Percentiles rank a stretch among this genome's conserved stretches.
Conservation (phyloP, 1,284 basidiomycete species). For the Fomitopsis pinicola region DNA sequence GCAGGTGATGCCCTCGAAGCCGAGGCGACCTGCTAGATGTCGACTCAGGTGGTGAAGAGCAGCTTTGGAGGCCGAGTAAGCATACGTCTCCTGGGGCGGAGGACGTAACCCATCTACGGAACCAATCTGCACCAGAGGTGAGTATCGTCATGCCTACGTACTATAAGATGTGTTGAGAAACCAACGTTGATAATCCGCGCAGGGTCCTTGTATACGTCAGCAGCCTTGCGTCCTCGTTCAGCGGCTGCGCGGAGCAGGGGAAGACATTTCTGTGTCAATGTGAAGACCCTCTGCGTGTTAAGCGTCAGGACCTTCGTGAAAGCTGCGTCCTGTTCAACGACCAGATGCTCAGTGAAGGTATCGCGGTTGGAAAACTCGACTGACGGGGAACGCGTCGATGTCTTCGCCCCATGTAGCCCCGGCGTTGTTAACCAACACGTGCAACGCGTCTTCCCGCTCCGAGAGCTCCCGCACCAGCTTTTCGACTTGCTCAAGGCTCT, state of each 20-base stretch:
- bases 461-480: constrained; percentile 48
- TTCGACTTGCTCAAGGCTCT: constrained; percentile 54
- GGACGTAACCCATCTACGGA: constrained; percentile 55
- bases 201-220: constrained; percentile 40
- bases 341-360: no score
- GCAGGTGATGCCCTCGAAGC: constrained; percentile 57
- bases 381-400: constrained; percentile 53
- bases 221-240: constrained; percentile 37
- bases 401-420: constrained; percentile 61
- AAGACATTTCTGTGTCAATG: constrained; percentile 61
- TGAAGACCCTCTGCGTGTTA: constrained; percentile 70
- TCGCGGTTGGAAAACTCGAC: not conserved
- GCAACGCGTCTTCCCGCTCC: constrained; percentile 47
- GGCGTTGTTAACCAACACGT: constrained; percentile 69
- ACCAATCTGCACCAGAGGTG: constrained; percentile 45
- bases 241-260: constrained; percentile 56
- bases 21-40: constrained; percentile 57
- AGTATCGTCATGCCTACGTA: not conserved
- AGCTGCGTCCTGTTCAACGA: constrained; percentile 38
- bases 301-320: constrained; percentile 61
- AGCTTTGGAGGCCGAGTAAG: constrained; percentile 67
- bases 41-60: constrained; percentile 59
- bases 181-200: constrained; percentile 61
- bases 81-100: constrained; percentile 60
- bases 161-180: not conserved